These are phyloP conservation scores for Thalassiosira hispida DNA, from an alignment of 352 stramenopile genomes.

Conservation along the genomic window DNA sequence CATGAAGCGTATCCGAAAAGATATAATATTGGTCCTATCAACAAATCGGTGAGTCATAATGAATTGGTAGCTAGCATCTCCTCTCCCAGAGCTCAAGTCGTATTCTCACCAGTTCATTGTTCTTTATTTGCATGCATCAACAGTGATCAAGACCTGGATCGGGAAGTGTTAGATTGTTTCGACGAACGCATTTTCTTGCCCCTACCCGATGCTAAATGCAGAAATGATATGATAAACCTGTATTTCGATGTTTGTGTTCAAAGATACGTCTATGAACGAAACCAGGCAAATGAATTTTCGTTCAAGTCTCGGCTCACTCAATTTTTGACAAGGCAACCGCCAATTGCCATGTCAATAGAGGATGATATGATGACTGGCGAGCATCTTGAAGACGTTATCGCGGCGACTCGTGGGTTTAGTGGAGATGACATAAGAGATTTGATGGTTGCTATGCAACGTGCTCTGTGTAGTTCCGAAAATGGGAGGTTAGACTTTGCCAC, in stretches of 20 bases:
- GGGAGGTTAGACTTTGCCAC: constrained; percentile 89
- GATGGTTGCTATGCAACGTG: constrained; percentile 92
- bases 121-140: not conserved
- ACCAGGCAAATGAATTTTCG: constrained; percentile 23
- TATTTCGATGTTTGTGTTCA: constrained; percentile 64
- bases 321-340: constrained; percentile 22
- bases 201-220: constrained; percentile 89
- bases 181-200: constrained; percentile 94
- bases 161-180: constrained; percentile 95
- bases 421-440: constrained; percentile 95
- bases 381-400: constrained; percentile 87
- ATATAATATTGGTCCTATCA: constrained; percentile 98
- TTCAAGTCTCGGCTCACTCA: constrained; percentile 27
- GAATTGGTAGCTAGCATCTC: not conserved
- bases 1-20: constrained; percentile 91
- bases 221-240: constrained; percentile 60
- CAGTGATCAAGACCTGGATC: constrained; percentile 90
- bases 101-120: not conserved
- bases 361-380: constrained; percentile 87
- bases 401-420: constrained; percentile 91
- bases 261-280: constrained; percentile 63
- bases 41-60: constrained; percentile 93
- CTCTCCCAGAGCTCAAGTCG: too few relatives aligned
- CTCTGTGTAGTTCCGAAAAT: constrained; percentile 88
- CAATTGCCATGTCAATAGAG: constrained; percentile 48